phyloP scores from a whole-genome alignment of 257 asterid genomes.

The Echites panduratus region DNA sequence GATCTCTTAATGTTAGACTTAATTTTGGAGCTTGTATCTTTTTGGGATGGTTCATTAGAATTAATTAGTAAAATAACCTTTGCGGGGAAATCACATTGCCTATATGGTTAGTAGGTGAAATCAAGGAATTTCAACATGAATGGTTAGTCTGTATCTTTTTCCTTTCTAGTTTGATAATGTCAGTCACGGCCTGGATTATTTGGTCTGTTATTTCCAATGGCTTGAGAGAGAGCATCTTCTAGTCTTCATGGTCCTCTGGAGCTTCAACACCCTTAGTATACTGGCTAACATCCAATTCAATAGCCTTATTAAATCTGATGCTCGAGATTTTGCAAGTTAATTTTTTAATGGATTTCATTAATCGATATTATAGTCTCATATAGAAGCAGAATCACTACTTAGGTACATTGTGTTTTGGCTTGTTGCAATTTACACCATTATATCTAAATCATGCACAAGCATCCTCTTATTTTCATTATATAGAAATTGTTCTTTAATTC shows the following conservation, averaged over 20 bases:
- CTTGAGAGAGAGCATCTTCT: no score
- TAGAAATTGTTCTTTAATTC: not conserved
- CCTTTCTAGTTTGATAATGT: no score
- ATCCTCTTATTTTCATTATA: not conserved
- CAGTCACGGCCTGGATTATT: no score
- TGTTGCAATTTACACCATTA: not conserved
- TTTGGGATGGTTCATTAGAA: not conserved
- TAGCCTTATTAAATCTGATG: no score
- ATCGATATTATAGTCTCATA: not conserved
- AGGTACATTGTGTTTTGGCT: not conserved
- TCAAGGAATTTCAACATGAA: not conserved
- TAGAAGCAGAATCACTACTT: not conserved
- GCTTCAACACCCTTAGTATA: no score
- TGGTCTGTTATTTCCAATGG: no score
- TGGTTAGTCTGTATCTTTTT: not conserved
- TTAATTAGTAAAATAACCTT: not conserved
- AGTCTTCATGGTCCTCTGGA: no score
- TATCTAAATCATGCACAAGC: not conserved
- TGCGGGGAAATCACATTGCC: not conserved
- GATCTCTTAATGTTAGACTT: not conserved
- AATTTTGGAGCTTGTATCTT: not conserved
- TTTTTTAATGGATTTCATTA: no score
- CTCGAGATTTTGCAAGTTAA: no score
- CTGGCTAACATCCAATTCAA: no score
- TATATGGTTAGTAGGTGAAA: not conserved